Conservation (phyloP, 345 rosid genomes). For the Microcos paniculata region DNA sequence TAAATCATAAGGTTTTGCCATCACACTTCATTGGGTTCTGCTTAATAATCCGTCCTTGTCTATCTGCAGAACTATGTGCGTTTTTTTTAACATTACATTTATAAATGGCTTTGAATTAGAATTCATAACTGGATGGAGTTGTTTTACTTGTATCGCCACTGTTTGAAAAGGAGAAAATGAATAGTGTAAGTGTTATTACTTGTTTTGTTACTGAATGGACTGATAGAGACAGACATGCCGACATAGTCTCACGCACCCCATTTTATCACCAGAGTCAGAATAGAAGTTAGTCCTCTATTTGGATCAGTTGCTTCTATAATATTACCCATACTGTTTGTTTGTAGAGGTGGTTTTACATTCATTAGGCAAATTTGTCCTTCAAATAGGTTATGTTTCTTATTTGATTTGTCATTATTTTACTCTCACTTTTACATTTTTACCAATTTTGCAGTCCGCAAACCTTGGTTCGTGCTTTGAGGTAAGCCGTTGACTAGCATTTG, state of each 20-base stretch:
- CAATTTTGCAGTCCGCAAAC: conserved; percentile 89
- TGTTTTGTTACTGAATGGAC: too few species aligned
- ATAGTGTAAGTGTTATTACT: background rate
- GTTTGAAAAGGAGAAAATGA: background rate
- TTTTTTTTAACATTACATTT: background rate
- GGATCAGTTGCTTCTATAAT: conserved; percentile 9
- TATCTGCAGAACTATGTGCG: background rate
- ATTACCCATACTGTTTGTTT: background rate
- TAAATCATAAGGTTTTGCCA: background rate
- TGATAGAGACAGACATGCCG: too few species aligned
- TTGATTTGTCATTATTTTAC: background rate
- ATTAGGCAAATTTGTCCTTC: background rate
- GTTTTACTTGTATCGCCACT: background rate
- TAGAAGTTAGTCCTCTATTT: background rate
- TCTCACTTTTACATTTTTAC: conserved; percentile 19
- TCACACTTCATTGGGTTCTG: background rate
- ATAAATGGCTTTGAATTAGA: background rate
- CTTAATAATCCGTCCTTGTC: background rate
- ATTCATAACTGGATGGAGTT: background rate
- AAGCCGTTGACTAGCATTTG: conserved; percentile 22
- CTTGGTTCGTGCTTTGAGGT: conserved; percentile 97
- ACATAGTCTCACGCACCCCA: background rate
- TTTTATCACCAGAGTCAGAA: background rate
- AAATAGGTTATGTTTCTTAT: background rate
- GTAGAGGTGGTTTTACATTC: background rate